Evolutionary conservation across 148 eudicot genomes (phyloP).

Genomic region (Amaranthus hypochondriacus): DNA sequence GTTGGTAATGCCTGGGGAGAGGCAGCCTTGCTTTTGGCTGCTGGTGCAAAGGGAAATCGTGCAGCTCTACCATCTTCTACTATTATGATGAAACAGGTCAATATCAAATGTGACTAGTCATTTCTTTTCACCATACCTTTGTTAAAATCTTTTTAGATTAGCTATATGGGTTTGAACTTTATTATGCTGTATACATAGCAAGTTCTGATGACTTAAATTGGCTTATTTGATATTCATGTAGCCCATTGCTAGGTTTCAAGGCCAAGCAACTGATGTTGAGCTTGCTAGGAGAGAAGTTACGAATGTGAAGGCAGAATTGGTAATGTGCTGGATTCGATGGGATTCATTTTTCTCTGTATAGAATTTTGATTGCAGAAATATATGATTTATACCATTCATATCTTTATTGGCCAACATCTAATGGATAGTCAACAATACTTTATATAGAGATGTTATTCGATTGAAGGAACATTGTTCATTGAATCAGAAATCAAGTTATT

Average conservation of each 20-base stretch:
- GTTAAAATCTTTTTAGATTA: background rate
- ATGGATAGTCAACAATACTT: background rate
- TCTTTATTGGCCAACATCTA: background rate
- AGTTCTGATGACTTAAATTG: slow-evolving; percentile 7
- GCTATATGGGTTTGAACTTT: background rate
- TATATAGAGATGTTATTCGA: too few relatives aligned
- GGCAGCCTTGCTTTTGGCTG: slow-evolving; percentile 92
- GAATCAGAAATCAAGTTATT: too few relatives aligned
- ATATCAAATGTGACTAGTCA: background rate
- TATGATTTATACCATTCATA: background rate
- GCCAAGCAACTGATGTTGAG: slow-evolving; percentile 86
- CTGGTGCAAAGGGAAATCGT: slow-evolving; percentile 93
- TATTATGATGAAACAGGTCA: slow-evolving; percentile 88
- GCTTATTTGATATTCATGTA: slow-evolving; percentile 32
- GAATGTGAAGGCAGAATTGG: slow-evolving; percentile 70
- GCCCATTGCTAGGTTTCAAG: slow-evolving; percentile 90
- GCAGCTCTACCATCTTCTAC: slow-evolving; percentile 93
- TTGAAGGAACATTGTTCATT: too few relatives aligned
- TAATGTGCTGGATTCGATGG: slow-evolving; percentile 29
- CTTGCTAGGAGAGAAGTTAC: slow-evolving; percentile 63
- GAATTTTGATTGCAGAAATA: background rate
- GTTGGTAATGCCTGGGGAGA: slow-evolving; percentile 99
- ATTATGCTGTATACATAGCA: slow-evolving; percentile 6
- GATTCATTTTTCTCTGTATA: background rate
- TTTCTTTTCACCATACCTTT: background rate